Percentiles rank a stretch among this genome's conserved stretches.
Conservation (phyloP, 108 stramenopile genomes). For the Bacterosira constricta region DNA sequence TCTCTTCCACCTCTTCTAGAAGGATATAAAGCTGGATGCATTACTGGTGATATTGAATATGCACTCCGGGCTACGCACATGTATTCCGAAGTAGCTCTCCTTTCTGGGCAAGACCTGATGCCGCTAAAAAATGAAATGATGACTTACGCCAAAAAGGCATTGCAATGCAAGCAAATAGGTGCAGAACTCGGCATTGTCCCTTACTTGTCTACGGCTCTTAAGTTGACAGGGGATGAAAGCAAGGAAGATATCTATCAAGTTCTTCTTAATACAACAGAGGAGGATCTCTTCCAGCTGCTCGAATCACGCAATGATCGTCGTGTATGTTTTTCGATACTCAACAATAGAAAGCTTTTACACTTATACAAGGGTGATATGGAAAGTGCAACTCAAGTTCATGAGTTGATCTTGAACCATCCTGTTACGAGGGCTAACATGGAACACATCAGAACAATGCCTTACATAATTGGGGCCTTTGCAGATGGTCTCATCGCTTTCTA, state of each 20-base stretch:
- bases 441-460: constrained; percentile 15
- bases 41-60: no score
- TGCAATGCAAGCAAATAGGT: no score
- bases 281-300: neutral
- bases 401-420: constrained; percentile 7
- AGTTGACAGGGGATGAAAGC: neutral
- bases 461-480: constrained; percentile 33
- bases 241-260: neutral
- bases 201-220: neutral
- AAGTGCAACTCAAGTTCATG: constrained; percentile 8
- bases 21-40: no score
- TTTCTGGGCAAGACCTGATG: no score
- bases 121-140: no score
- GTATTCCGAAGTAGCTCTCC: no score
- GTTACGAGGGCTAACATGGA: no score
- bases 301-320: neutral
- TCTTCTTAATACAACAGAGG: constrained; percentile 12
- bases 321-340: neutral
- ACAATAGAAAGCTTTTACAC: constrained; percentile 13
- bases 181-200: neutral
- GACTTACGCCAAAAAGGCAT: no score
- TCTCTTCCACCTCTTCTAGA: no score
- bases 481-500: constrained; percentile 42
- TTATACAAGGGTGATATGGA: constrained; percentile 14
- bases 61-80: no score